Percentiles rank a stretch among this genome's conserved stretches.
These are phyloP conservation scores for Torulaspora globosa DNA, from an alignment of 1,139 yeast species.

Conservation along the genomic window DNA sequence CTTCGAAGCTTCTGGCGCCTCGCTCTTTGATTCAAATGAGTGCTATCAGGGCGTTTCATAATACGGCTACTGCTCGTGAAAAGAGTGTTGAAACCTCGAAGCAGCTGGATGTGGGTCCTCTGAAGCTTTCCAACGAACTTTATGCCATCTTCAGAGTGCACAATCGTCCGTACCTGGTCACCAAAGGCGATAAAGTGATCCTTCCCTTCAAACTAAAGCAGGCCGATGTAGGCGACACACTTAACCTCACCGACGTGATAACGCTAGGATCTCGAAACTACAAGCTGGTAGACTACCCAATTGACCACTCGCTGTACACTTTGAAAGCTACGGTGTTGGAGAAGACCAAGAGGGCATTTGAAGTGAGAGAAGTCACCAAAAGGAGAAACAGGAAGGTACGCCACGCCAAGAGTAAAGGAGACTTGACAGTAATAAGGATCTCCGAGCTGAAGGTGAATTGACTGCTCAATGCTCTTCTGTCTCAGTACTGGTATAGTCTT, in stretches of 20 bases:
- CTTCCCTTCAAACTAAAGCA: constrained; percentile 73
- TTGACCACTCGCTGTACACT: constrained; percentile 51
- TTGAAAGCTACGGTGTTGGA: constrained; percentile 79
- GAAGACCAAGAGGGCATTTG: constrained; percentile 78
- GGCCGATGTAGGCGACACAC: constrained; percentile 75
- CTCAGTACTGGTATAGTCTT: constrained; percentile 1
- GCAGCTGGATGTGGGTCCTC: constrained; percentile 44
- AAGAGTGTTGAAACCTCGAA: constrained; percentile 3
- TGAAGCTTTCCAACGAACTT: constrained; percentile 62
- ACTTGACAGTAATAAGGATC: constrained; percentile 75
- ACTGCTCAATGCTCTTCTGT: background rate
- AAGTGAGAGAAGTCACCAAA: constrained; percentile 62
- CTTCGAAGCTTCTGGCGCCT: background rate
- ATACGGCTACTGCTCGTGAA: constrained; percentile 3
- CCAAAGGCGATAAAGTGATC: constrained; percentile 80
- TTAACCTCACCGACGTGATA: constrained; percentile 68
- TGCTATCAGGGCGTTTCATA: constrained; percentile 6
- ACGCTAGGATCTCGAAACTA: constrained; percentile 83
- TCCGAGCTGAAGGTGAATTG: constrained; percentile 58
- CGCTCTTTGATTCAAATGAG: background rate
- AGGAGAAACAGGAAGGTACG: constrained; percentile 81
- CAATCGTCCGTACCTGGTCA: constrained; percentile 81
- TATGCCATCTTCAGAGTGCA: constrained; percentile 83
- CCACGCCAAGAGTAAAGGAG: constrained; percentile 73
- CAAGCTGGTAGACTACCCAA: constrained; percentile 56